Conservation (phyloP, 2,329 filamentous ascomycete genomes). For the Nigrospora sphaerica region DNA sequence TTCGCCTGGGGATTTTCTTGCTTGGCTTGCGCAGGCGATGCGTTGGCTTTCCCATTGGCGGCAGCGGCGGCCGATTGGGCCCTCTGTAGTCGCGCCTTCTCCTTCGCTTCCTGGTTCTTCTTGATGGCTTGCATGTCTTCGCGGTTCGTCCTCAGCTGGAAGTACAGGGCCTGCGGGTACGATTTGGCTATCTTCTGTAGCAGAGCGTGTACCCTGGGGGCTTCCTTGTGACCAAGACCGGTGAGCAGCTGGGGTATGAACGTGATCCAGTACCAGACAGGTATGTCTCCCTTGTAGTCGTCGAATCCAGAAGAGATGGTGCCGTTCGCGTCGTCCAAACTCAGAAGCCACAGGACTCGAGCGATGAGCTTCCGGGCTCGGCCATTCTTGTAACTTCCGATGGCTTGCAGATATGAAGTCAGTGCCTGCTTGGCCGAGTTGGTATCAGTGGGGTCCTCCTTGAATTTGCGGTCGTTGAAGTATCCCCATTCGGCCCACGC, state of each 20-base stretch:
- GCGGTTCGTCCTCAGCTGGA: slow-evolving; percentile 84
- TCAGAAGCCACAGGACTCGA: slow-evolving; percentile 90
- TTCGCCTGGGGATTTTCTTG: slow-evolving; percentile 40
- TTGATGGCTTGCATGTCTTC: slow-evolving; percentile 92
- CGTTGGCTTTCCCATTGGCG: slow-evolving; percentile 35
- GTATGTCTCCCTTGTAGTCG: slow-evolving; percentile 94
- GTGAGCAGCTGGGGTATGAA: slow-evolving; percentile 96
- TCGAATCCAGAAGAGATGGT: slow-evolving; percentile 82
- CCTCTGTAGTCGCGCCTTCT: slow-evolving; percentile 45
- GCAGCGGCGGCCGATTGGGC: slow-evolving; percentile 33
- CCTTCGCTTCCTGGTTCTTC: slow-evolving; percentile 76
- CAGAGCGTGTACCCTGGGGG: slow-evolving; percentile 76
- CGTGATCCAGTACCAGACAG: slow-evolving; percentile 99
- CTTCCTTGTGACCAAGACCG: slow-evolving; percentile 86
- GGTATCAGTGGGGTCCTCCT: slow-evolving; percentile 76
- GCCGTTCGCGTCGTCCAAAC: slow-evolving; percentile 82
- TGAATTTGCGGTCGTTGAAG: slow-evolving; percentile 95
- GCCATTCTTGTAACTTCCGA: slow-evolving; percentile 92
- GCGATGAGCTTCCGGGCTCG: slow-evolving; percentile 93
- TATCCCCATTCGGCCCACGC: slow-evolving; percentile 99
- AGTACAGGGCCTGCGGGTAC: slow-evolving; percentile 93
- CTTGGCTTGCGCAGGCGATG: slow-evolving; percentile 44
- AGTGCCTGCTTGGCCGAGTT: slow-evolving; percentile 84
- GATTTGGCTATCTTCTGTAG: slow-evolving; percentile 90
- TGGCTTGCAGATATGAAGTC: slow-evolving; percentile 92